A percentile compares a stretch with the other conserved stretches of the same genome.
phyloP scores from a whole-genome alignment of 331 rosid species.

The Rosa hybrid region DNA sequence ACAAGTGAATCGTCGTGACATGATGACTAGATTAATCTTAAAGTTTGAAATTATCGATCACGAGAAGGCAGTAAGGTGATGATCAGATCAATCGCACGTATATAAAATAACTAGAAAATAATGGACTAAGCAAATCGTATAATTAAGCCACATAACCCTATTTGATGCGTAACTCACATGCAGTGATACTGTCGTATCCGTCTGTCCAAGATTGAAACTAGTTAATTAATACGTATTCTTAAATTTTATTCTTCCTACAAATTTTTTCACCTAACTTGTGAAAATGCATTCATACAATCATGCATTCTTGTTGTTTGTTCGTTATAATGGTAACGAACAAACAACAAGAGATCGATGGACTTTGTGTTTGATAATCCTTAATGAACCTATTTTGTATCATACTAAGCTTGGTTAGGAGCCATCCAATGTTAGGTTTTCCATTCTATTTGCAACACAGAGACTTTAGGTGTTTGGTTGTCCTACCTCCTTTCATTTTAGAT shows the following conservation, averaged over 20 bases:
- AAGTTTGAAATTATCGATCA: not conserved
- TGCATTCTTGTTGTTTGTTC: not conserved
- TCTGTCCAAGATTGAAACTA: not conserved
- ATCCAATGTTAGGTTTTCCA: too few species aligned
- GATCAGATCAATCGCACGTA: not conserved
- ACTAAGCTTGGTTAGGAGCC: too few species aligned
- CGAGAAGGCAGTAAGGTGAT: not conserved
- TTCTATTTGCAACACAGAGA: not conserved
- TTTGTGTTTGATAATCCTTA: too few species aligned
- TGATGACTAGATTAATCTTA: not conserved
- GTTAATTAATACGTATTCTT: too few species aligned
- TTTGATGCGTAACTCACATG: not conserved
- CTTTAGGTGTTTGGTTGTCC: not conserved
- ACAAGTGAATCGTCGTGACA: not conserved
- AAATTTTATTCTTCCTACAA: too few species aligned
- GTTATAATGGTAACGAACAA: too few species aligned
- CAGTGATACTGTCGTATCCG: not conserved
- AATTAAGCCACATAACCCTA: constrained; percentile 2
- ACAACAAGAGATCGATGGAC: too few species aligned
- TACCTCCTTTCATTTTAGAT: not conserved
- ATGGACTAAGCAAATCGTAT: not conserved
- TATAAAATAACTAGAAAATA: not conserved
- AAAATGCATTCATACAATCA: not conserved
- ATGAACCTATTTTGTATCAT: too few species aligned
- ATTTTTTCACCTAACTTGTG: not conserved